Conservation (phyloP, 176 grass and related monocot species). For the Triticum monococcum region DNA sequence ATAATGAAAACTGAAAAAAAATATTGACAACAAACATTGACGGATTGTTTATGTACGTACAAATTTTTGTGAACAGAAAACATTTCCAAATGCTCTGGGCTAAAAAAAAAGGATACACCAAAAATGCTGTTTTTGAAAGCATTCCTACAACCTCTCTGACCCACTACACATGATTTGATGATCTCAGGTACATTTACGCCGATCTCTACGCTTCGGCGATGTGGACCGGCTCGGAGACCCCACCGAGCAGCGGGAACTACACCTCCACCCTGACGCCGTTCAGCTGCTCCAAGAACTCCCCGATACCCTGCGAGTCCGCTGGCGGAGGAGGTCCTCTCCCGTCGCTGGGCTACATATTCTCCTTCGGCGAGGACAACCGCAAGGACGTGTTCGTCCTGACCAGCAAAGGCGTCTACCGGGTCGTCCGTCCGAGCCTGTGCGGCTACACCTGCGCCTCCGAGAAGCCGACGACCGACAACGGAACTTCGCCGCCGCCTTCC, state of each 20-base stretch:
- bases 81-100: too few relatives aligned
- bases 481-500: neutral
- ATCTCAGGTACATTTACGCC: conserved; percentile 66
- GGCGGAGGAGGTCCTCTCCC: conserved; percentile 14
- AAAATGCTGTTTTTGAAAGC: too few relatives aligned
- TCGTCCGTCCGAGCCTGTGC: conserved; percentile 71
- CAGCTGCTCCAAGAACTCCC: conserved; percentile 51
- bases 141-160: neutral
- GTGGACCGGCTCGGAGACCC: conserved; percentile 72
- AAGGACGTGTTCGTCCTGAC: conserved; percentile 67
- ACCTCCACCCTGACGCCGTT: conserved; percentile 31
- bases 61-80: too few relatives aligned
- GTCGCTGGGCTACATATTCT: conserved; percentile 58
- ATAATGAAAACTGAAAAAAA: too few relatives aligned
- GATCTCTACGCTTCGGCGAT: conserved; percentile 63
- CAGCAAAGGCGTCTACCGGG: conserved; percentile 73
- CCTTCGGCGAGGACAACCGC: conserved; percentile 82
- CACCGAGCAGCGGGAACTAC: conserved; percentile 74
- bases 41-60: too few relatives aligned
- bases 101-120: too few relatives aligned
- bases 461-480: conserved; percentile 34
- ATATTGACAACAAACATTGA: too few relatives aligned
- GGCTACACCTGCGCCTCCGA: conserved; percentile 48
- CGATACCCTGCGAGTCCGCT: conserved; percentile 50
- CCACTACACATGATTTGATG: conserved; percentile 16